These are phyloP conservation scores for Yamadazyma atmosphaerica DNA, from an alignment of 1,139 yeast genomes.

Conservation along the genomic window DNA sequence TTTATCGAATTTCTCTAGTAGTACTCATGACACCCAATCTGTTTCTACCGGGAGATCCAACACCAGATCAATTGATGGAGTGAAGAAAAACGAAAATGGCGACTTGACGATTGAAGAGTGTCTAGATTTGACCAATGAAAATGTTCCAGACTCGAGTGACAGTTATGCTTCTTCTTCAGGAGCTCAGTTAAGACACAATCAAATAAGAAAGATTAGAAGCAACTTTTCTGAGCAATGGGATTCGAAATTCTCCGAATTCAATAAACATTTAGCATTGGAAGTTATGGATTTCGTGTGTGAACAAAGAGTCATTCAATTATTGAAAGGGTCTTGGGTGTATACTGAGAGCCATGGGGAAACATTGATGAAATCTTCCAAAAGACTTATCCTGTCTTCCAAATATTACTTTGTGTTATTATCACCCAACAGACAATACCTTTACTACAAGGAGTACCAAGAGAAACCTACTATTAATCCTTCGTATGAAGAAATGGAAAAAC, in stretches of 20 bases:
- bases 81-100: not conserved
- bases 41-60: constrained; percentile 1
- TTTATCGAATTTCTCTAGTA: constrained; percentile 15
- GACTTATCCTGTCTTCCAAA: constrained; percentile 18
- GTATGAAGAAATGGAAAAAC: constrained; percentile 51
- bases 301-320: constrained; percentile 69
- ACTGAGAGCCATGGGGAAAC: constrained; percentile 60
- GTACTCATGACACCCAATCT: not conserved
- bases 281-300: constrained; percentile 76
- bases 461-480: constrained; percentile 53
- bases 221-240: constrained; percentile 34
- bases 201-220: constrained; percentile 46
- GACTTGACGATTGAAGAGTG: constrained; percentile 43
- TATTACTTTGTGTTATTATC: constrained; percentile 64
- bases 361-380: constrained; percentile 28
- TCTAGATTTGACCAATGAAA: constrained; percentile 41
- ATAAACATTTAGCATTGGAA: constrained; percentile 53
- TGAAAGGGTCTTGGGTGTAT: constrained; percentile 85
- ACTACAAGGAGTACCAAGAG: constrained; percentile 59
- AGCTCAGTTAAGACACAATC: constrained; percentile 48
- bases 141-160: constrained; percentile 30
- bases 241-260: constrained; percentile 46
- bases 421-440: constrained; percentile 65
- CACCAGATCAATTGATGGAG: constrained; percentile 4
- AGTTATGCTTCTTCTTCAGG: constrained; percentile 36